Percentiles rank a stretch among this genome's conserved stretches.
Conservation (phyloP, 371 early-diverging fungal genomes). For the Rhizopus microsporus region DNA sequence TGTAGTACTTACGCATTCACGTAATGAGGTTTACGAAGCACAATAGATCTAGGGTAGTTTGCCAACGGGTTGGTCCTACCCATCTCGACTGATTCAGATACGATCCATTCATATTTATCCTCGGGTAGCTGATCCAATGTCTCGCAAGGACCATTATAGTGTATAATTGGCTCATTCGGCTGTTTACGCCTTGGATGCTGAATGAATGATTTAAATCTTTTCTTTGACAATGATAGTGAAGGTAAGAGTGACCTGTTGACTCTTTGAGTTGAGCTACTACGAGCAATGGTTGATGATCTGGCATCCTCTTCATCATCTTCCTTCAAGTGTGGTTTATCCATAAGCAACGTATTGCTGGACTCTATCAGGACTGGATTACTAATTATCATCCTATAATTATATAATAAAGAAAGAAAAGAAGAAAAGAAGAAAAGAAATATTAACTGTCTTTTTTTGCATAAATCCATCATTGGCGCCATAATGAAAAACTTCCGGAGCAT, state of each 20-base stretch:
- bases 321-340: constrained; percentile 2
- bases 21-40: constrained; percentile 38
- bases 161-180: constrained; percentile 32
- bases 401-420: neutral
- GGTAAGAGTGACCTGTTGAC: neutral
- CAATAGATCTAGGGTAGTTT: constrained; percentile 33
- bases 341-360: neutral
- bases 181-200: constrained; percentile 2
- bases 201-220: constrained; percentile 4
- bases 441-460: too few species aligned
- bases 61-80: constrained; percentile 24
- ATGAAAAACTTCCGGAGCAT: neutral
- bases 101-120: constrained; percentile 43
- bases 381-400: neutral
- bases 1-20: constrained; percentile 7
- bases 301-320: neutral
- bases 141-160: constrained; percentile 45
- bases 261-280: neutral
- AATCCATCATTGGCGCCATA: too few species aligned
- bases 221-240: neutral
- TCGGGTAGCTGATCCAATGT: constrained; percentile 44
- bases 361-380: neutral
- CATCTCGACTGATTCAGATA: constrained; percentile 20
- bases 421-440: neutral
- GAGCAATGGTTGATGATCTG: too few species aligned